Percentiles rank a stretch among this genome's conserved stretches.
Evolutionary conservation across 225 moss, liverwort and hornwort genomes (phyloP).

Genomic region (Climacium dendroides): DNA sequence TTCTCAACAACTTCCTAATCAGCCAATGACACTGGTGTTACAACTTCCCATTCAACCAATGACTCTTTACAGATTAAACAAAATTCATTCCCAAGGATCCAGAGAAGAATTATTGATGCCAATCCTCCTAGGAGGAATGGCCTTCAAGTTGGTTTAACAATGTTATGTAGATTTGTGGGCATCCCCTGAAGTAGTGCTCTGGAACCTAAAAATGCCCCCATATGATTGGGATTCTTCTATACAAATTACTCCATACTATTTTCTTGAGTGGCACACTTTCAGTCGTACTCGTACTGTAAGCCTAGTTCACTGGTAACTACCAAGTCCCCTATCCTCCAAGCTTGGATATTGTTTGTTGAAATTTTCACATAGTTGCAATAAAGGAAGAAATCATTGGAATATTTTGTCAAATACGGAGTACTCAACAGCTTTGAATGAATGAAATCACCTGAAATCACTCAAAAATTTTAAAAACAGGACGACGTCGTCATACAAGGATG

Average conservation of each 20-base stretch:
- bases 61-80: background rate
- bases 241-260: background rate
- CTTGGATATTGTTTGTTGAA: background rate
- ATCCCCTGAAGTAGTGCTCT: background rate
- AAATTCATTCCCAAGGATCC: background rate
- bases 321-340: background rate
- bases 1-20: background rate
- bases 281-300: too few species aligned
- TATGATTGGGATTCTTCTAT: background rate
- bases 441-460: background rate
- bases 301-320: background rate
- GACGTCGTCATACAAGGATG: background rate
- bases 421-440: background rate
- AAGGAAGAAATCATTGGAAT: background rate
- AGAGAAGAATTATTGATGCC: background rate
- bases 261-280: background rate
- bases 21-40: rapidly evolving
- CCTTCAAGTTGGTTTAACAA: background rate
- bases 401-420: background rate
- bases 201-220: background rate
- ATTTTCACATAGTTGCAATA: background rate
- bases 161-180: background rate
- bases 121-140: background rate
- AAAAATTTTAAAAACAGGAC: background rate
- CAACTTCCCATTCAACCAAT: background rate